phyloP scores from a whole-genome alignment of 371 early-diverging fungal species.

The Actinomucor elegans region DNA sequence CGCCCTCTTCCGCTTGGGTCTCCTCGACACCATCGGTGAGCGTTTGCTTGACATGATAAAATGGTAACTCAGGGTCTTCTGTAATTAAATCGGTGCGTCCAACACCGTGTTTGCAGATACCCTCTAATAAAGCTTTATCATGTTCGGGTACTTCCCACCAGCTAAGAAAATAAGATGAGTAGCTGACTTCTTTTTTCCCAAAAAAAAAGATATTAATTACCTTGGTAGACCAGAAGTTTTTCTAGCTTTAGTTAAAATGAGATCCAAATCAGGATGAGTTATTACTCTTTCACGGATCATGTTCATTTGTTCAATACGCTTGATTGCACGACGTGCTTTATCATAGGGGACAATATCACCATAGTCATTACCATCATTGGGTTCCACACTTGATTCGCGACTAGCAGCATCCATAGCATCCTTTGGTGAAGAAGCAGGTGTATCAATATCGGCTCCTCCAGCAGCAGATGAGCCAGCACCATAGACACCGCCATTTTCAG shows the following conservation, averaged over 20 bases:
- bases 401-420: slow-evolving; percentile 20
- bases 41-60: slow-evolving; percentile 41
- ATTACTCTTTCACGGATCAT: slow-evolving; percentile 67
- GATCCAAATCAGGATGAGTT: slow-evolving; percentile 52
- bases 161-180: slow-evolving; percentile 31
- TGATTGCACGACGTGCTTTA: slow-evolving; percentile 70
- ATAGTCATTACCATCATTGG: slow-evolving; percentile 47
- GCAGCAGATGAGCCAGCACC: background rate
- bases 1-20: slow-evolving; percentile 17
- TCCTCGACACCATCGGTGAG: slow-evolving; percentile 21
- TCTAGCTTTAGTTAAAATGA: slow-evolving; percentile 33
- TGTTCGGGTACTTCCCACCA: slow-evolving; percentile 75
- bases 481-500: slow-evolving; percentile 17
- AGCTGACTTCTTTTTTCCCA: background rate
- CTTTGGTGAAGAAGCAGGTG: slow-evolving; percentile 21
- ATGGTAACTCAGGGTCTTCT: slow-evolving; percentile 65
- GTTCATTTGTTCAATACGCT: slow-evolving; percentile 74
- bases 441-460: slow-evolving; percentile 6
- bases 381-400: slow-evolving; percentile 49
- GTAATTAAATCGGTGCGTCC: slow-evolving; percentile 69
- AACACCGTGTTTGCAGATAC: slow-evolving; percentile 73
- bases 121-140: slow-evolving; percentile 70
- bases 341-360: slow-evolving; percentile 60
- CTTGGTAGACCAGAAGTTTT: slow-evolving; percentile 50
- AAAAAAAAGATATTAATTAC: slow-evolving; percentile 21